Evolutionary conservation across 148 eudicot species (phyloP).

Genomic region (Rhododendron vialii): DNA sequence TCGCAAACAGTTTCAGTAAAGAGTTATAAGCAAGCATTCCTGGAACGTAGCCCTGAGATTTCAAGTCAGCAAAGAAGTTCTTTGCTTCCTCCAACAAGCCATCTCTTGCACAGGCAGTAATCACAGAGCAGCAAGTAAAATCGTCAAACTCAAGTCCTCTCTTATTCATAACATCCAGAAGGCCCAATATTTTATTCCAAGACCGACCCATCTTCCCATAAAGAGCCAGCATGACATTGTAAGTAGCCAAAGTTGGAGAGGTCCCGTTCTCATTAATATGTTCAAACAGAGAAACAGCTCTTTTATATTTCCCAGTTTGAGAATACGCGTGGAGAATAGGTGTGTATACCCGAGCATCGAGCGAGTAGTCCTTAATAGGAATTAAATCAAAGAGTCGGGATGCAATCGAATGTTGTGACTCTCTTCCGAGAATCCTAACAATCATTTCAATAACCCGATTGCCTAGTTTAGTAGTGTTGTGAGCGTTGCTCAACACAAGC

Average conservation of each 20-base stretch:
- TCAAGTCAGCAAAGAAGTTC: slow-evolving; percentile 53
- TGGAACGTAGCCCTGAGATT: slow-evolving; percentile 55
- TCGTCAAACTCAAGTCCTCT: slow-evolving; percentile 68
- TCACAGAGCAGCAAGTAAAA: slow-evolving; percentile 85
- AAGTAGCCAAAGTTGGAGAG: slow-evolving; percentile 67
- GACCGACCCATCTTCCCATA: slow-evolving; percentile 92
- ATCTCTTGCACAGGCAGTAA: slow-evolving; percentile 90
- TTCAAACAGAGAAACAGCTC: slow-evolving; percentile 54
- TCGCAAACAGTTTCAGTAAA: slow-evolving; percentile 80
- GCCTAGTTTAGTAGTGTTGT: slow-evolving; percentile 32
- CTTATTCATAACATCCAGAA: slow-evolving; percentile 67
- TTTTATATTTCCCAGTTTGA: slow-evolving; percentile 53
- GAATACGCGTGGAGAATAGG: slow-evolving; percentile 70
- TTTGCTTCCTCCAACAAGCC: slow-evolving; percentile 84
- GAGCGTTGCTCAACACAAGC: slow-evolving; percentile 38
- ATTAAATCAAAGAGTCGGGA: slow-evolving; percentile 65
- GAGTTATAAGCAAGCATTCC: slow-evolving; percentile 82
- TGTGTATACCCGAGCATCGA: slow-evolving; percentile 70
- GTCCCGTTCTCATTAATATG: slow-evolving; percentile 53
- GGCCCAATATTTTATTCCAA: slow-evolving; percentile 53
- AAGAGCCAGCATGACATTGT: slow-evolving; percentile 59
- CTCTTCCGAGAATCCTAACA: slow-evolving; percentile 73
- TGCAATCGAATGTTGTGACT: slow-evolving; percentile 66
- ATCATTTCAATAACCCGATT: slow-evolving; percentile 55
- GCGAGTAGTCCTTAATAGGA: slow-evolving; percentile 47